Evolutionary conservation across 2,329 filamentous ascomycete species (phyloP).

Genomic region (Cercospora sp.): DNA sequence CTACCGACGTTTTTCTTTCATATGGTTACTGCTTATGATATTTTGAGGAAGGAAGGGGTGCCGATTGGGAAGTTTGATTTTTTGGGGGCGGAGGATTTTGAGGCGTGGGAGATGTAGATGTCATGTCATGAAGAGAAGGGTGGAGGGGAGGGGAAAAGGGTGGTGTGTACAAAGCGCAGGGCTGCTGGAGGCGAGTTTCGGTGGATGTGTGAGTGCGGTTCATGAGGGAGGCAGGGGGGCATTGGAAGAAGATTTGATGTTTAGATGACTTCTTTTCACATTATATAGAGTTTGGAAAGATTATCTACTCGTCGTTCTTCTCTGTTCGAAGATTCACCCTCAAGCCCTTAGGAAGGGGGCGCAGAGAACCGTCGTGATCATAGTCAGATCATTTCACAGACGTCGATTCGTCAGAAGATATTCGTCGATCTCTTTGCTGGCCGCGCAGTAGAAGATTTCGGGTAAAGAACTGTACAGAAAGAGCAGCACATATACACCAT

Average conservation of each 20-base stretch:
- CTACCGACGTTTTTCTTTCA: slow-evolving; percentile 68
- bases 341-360: no score
- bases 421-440: no score
- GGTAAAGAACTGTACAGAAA: not conserved
- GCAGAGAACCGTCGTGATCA: no score
- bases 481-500: not conserved
- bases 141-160: not conserved
- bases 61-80: slow-evolving; percentile 63
- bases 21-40: slow-evolving; percentile 58
- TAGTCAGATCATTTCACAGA: no score
- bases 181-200: no score
- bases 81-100: slow-evolving; percentile 39
- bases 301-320: not conserved
- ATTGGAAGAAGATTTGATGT: not conserved
- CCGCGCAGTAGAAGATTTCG: no score
- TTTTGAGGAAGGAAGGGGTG: slow-evolving; percentile 63
- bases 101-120: slow-evolving; percentile 3
- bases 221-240: no score
- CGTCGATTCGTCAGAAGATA: no score
- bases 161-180: no score
- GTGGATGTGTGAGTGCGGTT: no score
- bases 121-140: not conserved
- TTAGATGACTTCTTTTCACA: not conserved
- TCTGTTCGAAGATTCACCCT: no score
- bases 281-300: not conserved